Conservation (phyloP, 495 filamentous ascomycete species). For the Neurospora sp. region DNA sequence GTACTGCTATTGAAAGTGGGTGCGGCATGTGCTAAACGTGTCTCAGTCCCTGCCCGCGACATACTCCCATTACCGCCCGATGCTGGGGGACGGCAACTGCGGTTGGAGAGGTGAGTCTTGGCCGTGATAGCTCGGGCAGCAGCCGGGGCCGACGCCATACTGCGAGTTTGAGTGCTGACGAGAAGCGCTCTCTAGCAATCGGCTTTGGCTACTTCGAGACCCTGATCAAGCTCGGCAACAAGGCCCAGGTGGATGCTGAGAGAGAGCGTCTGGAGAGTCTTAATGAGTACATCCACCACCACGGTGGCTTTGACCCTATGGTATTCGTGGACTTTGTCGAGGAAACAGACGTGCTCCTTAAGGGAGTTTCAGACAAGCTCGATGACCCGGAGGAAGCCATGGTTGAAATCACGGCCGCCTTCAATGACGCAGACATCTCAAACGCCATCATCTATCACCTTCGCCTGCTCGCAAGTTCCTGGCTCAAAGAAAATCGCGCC, state of each 20-base stretch:
- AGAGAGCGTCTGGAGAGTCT: constrained; percentile 59
- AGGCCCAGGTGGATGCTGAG: constrained; percentile 56
- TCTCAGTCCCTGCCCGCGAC: constrained; percentile 66
- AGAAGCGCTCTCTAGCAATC: constrained; percentile 48
- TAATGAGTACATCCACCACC: constrained; percentile 53
- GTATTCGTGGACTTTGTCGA: constrained; percentile 79
- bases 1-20: constrained; percentile 17
- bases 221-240: constrained; percentile 56
- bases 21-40: constrained; percentile 10
- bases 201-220: constrained; percentile 89
- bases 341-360: constrained; percentile 57
- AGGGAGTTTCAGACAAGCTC: constrained; percentile 43
- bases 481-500: constrained; percentile 65
- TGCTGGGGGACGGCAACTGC: constrained; percentile 91
- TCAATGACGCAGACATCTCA: constrained; percentile 61
- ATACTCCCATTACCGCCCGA: constrained; percentile 77
- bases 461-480: constrained; percentile 75
- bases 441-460: constrained; percentile 59
- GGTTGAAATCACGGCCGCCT: constrained; percentile 53
- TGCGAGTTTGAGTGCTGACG: constrained; percentile 1
- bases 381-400: constrained; percentile 47
- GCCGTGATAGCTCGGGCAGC: not conserved
- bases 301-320: constrained; percentile 54
- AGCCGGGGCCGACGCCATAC: not conserved
- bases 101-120: constrained; percentile 83